phyloP scores from a whole-genome alignment of 495 filamentous ascomycete genomes.

The Penicillium ucsense region DNA sequence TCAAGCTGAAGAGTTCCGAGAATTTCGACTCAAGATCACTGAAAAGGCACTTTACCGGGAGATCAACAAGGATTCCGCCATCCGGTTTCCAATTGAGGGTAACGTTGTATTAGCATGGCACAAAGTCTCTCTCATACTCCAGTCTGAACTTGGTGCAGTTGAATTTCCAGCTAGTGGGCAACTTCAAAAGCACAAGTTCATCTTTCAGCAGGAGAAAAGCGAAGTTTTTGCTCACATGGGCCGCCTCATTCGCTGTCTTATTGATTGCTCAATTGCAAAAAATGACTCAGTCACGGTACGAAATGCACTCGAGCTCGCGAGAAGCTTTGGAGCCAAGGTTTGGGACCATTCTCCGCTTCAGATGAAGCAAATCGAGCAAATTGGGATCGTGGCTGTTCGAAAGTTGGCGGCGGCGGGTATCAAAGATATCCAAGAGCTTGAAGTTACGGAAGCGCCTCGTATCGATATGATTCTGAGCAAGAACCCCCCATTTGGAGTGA shows the following conservation, averaged over 20 bases:
- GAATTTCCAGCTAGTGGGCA: constrained; percentile 60
- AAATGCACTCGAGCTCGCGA: constrained; percentile 67
- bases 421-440: constrained; percentile 60
- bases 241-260: constrained; percentile 70
- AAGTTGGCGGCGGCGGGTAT: constrained; percentile 69
- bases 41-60: constrained; percentile 75
- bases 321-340: constrained; percentile 66
- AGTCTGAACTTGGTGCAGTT: constrained; percentile 66
- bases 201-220: constrained; percentile 58
- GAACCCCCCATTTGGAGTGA: constrained; percentile 75
- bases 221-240: constrained; percentile 65
- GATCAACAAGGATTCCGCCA: constrained; percentile 62
- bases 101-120: constrained; percentile 60
- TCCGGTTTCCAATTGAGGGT: constrained; percentile 76
- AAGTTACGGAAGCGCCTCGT: constrained; percentile 50
- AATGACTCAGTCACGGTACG: constrained; percentile 56
- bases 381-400: constrained; percentile 67
- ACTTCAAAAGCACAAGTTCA: constrained; percentile 47
- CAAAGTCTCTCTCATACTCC: constrained; percentile 82
- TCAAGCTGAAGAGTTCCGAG: constrained; percentile 69
- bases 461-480: constrained; percentile 71
- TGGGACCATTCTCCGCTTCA: constrained; percentile 85
- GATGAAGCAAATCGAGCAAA: constrained; percentile 76
- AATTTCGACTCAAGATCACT: constrained; percentile 61
- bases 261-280: constrained; percentile 68